Evolutionary conservation across 164 flowering plant genomes (phyloP), one percentile per base, ranked within the genome.

Genomic region (Umbilicus rupestris): DNA sequence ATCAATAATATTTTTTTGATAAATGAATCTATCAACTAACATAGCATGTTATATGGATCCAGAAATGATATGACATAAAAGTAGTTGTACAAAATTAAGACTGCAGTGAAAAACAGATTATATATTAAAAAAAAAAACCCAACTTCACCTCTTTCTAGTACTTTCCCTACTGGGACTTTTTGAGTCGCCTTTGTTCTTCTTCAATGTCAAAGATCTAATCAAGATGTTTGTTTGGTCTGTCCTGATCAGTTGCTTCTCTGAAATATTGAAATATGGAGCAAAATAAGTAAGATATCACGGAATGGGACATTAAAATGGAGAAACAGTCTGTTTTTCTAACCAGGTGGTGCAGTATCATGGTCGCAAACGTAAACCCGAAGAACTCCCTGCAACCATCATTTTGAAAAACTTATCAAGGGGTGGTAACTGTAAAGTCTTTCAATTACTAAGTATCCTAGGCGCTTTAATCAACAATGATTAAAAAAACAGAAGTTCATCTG

Each of bases 181-280:
- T 24, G 37, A 76, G 72, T 83, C 88, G 76, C 69, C 75, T 74
- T 75, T 85, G 60, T 83, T 85, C 59, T 85, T 87, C 72, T 82
- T 85, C 30, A 86, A 75, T 33, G 78, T 77, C 39, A 94, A 94
- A 63, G 96, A 83, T 74, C 98, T 84, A 62, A 94, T 89, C 77
- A 94, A 64, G 79, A 94, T 94, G 83, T 94, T 94, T 22, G 75
- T 80, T 69, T 83, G 89, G 78, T 94, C 81, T 45, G 98, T 94
- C 79, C 75, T 82, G 72, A 94, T 87, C 60, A 77, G 44, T 77
- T 94, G 97, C n/a, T 72, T 81, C 68, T 76, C 98, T 90, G 86
- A 57, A 77, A 67, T 12, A 78, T 39, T 90, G 86, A 57, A 77
- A 67, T 12, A 78, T 39, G 41, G 62, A 15, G 42, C 30, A 31